Evolutionary conservation across 23 red algal species (phyloP), one percentile per base, ranked within the genome.

Genomic region (Gracilaria gracilis): DNA sequence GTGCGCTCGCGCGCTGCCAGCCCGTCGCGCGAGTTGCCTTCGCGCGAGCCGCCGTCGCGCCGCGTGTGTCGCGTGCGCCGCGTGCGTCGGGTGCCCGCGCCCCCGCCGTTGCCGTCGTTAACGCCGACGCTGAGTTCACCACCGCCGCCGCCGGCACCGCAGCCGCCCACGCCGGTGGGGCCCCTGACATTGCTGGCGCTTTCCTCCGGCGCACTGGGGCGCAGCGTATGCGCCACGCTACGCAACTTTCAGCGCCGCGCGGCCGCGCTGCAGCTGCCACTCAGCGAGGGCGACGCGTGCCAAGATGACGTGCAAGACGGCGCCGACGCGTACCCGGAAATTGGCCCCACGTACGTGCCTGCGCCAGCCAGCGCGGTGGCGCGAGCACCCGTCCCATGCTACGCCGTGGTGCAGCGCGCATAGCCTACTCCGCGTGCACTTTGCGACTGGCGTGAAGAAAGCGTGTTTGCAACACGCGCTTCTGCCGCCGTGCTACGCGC

Each of bases 391-490:
- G 81, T 87, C 8, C 80, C 91, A 0, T 67, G 91, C 48, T 86
- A 94, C 50, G 91, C 91, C 39, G 91, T 94, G 1, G 91, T 88
- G 49, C 91, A 94, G 67, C 64, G 82, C 31, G 91, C 91, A 13
- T 94, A 82, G 91, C 91, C 91, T 20, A 35, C 27, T 19, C 65
- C 88, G 37, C 81, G 91, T 11, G 57, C 31, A 0, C 51, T 86
- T 1, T 80, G 84, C 31, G 49, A 20, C 19, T 94, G 91, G 91
- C 48, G 53, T 21, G 82, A 94, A 38, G 54, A 75, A 15, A 37
- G 82, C 4, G 40, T 71, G 23, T 13, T 73, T 6, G 91, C 24
- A 5, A 82, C 91, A 0, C 39, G 91, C 4, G 36, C 49, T 1
- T 49, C 46, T 19, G 91, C 82, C 48, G 91, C 82, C 49, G 74